A percentile compares a stretch with the other conserved stretches of the same genome.
Evolutionary conservation across 345 rosid genomes (phyloP).

Genomic region (Melaleuca quinquenervia): DNA sequence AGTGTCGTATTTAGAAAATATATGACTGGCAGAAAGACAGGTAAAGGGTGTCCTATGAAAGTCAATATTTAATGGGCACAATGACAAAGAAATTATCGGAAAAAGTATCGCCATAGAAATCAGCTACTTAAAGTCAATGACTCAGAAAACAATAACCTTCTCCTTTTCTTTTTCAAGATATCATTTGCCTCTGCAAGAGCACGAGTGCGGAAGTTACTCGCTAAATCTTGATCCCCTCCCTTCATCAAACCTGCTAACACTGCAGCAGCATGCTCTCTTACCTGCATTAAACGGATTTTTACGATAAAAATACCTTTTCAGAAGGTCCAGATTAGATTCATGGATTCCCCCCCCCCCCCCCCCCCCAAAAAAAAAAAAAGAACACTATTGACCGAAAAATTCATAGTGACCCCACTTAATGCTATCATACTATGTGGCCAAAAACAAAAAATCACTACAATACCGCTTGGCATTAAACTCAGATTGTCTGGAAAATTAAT

Average conservation of each 20-base stretch:
- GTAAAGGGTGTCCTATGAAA: neutral
- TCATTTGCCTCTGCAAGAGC: constrained; percentile 66
- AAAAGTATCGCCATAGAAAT: neutral
- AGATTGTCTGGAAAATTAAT: neutral
- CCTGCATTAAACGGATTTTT: constrained; percentile 22
- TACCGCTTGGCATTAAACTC: neutral
- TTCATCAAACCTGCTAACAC: constrained; percentile 95
- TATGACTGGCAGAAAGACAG: neutral
- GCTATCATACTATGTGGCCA: neutral
- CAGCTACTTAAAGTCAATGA: neutral
- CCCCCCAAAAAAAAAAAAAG: neutral
- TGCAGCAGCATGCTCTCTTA: constrained; percentile 97
- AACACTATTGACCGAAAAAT: neutral
- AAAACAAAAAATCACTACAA: neutral
- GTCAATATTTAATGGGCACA: neutral
- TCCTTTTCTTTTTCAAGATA: constrained; percentile 47
- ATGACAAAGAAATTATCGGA: neutral
- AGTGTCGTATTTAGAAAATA: neutral
- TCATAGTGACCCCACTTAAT: neutral
- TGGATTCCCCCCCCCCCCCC: neutral
- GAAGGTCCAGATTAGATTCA: neutral
- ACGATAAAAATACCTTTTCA: neutral
- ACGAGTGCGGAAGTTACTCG: constrained; percentile 71
- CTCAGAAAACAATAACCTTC: constrained; percentile 25
- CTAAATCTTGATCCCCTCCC: constrained; percentile 85